Conservation (phyloP, 768 basidiomycete genomes). For the Boletus tomentosulus region DNA sequence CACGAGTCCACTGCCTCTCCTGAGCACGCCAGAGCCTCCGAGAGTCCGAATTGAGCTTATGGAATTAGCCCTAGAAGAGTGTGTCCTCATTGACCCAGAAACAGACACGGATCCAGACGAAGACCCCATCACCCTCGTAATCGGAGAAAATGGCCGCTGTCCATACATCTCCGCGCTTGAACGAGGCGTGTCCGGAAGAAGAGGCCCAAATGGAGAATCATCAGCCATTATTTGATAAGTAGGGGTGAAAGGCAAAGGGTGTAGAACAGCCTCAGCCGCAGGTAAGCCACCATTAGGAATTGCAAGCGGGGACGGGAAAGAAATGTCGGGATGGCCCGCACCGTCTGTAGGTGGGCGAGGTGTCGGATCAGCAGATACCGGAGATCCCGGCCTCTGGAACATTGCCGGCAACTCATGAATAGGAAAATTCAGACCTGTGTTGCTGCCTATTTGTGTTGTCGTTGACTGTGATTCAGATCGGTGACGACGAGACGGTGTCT, state of each 20-base stretch:
- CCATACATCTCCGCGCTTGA: constrained; percentile 27
- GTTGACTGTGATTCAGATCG: constrained; percentile 19
- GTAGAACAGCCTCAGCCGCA: not conserved
- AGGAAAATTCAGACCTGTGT: not conserved
- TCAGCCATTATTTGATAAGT: constrained; percentile 16
- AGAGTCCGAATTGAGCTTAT: constrained; percentile 4
- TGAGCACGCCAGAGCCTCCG: constrained; percentile 5
- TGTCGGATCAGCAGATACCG: not conserved
- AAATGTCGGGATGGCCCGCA: not conserved
- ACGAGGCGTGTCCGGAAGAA: constrained; percentile 27
- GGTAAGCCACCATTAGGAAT: constrained; percentile 5
- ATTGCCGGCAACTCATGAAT: constrained; percentile 1
- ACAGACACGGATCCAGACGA: constrained; percentile 3
- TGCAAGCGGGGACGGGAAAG: constrained; percentile 7
- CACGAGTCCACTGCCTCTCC: constrained; percentile 17
- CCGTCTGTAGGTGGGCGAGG: not conserved
- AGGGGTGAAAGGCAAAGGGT: constrained; percentile 15
- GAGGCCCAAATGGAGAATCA: constrained; percentile 29
- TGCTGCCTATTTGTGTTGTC: constrained; percentile 3
- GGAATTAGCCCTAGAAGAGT: constrained; percentile 13
- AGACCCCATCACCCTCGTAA: constrained; percentile 21
- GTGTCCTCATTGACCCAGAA: constrained; percentile 1
- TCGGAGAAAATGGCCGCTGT: constrained; percentile 27
- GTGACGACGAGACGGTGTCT: constrained; percentile 11
- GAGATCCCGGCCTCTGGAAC: not conserved